phyloP scores from a whole-genome alignment of 2,329 filamentous ascomycete species.

The Fusarium brachygibbosum region DNA sequence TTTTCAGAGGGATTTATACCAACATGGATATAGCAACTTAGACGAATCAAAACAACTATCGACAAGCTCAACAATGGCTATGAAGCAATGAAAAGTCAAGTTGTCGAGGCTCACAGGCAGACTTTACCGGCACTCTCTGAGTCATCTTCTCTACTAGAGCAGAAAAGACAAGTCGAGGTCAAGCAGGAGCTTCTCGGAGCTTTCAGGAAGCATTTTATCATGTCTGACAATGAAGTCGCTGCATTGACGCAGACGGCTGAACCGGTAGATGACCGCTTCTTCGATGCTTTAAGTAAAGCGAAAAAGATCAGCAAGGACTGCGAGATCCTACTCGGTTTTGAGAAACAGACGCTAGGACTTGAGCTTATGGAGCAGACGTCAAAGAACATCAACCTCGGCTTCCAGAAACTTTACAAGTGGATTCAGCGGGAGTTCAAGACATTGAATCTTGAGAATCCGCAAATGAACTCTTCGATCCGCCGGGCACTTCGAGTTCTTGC shows the following conservation, averaged over 20 bases:
- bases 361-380: conserved; percentile 94
- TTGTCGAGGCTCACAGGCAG: conserved; percentile 79
- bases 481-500: conserved; percentile 87
- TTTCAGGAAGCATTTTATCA: conserved; percentile 85
- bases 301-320: conserved; percentile 92
- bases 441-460: conserved; percentile 92
- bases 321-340: conserved; percentile 87
- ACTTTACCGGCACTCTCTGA: conserved; percentile 83
- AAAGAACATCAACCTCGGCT: conserved; percentile 87
- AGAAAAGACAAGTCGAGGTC: conserved; percentile 79
- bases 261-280: conserved; percentile 88
- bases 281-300: conserved; percentile 79
- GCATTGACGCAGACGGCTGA: conserved; percentile 82
- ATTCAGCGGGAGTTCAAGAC: conserved; percentile 93
- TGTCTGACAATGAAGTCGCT: conserved; percentile 85
- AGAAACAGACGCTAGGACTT: conserved; percentile 87
- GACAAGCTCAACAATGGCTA: conserved; percentile 83
- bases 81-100: conserved; percentile 82
- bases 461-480: conserved; percentile 87
- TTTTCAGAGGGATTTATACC: conserved; percentile 18
- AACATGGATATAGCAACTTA: conserved; percentile 77
- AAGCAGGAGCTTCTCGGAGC: conserved; percentile 84
- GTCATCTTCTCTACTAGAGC: conserved; percentile 77
- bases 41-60: conserved; percentile 84
- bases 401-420: conserved; percentile 97